Base-by-base conservation (phyloP, 306 rosid genomes). In the Rosa rugosa region DNA sequence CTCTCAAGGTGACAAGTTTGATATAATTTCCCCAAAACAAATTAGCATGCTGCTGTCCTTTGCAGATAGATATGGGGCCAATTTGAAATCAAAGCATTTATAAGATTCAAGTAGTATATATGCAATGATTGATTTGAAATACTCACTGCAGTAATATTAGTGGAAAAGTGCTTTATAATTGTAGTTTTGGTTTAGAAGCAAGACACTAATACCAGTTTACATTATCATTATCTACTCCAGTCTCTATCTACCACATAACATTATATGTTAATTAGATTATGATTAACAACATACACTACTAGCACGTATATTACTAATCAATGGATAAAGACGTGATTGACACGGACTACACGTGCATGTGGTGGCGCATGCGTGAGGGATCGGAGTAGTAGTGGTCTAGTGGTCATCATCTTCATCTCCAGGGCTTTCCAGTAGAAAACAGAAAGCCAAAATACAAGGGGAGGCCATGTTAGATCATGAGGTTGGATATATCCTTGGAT, bases 151-250 rank as follows among this genome's bases (percentile, higher is more conserved):
- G 25, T 65, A 17, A 13, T 34, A 10, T 31, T 17, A 71, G 75
- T 31, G 27, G 10, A 71, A 49, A 73, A 18, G 44, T 72, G 46
- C n/a, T 73, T 54, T 73, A 6, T 54, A 51, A 34, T 34, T 72
- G 65, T 72, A 51, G 42, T 72, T 71, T 72, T 72, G 77, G 50
- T 73, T 73, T 53, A 56, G 77, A 73, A 73, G 67, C 68, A 73
- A 54, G 17, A 18, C 6, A 18, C n/a, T 73, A 54, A 12, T 73
- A 20, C 13, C 51, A 53, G 20, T 2, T 12, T 11, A 20, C 38
- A 34, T 51, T 5, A 72, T 72, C 45, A 53, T 50, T 13, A 56
- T 73, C 77, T 66, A 66, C 25, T 66, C 46, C 38, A 40, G 18
- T 57, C 67, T 54, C 14, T 14, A 22, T 27, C 50, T 54, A 56